phyloP scores from a whole-genome alignment of 1,139 yeast species.

The Hemisphaericaspora subhashii region DNA sequence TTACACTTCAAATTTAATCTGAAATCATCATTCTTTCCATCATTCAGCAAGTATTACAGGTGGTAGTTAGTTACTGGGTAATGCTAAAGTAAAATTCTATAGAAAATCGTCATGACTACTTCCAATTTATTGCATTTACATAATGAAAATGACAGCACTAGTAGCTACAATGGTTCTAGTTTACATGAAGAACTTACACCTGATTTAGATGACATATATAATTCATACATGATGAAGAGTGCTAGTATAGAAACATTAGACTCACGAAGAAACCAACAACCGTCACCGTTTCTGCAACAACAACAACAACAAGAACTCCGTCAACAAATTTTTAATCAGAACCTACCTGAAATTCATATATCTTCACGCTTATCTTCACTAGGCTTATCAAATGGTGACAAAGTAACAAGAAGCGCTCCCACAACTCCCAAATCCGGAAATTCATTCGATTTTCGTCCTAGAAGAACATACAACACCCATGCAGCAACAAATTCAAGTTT shows the following conservation, averaged over 20 bases:
- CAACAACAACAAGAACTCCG: too few species aligned
- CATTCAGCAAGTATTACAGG: background rate
- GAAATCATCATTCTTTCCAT: too few species aligned
- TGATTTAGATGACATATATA: constrained; percentile 39
- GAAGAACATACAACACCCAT: constrained; percentile 14
- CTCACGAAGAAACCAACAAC: constrained; percentile 12
- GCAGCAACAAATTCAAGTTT: constrained; percentile 37
- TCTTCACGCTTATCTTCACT: constrained; percentile 33
- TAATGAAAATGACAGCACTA: too few species aligned
- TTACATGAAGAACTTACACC: constrained; percentile 28
- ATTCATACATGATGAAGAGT: constrained; percentile 22
- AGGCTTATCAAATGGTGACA: constrained; percentile 17
- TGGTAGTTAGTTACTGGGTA: background rate
- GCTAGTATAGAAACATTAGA: constrained; percentile 36
- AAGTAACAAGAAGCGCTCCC: constrained; percentile 27
- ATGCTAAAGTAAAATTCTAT: background rate
- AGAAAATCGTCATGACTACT: too few species aligned
- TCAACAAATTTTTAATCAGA: constrained; percentile 1
- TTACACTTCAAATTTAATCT: too few species aligned
- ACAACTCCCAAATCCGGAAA: constrained; percentile 27
- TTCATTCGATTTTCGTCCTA: constrained; percentile 29
- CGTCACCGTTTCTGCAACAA: constrained; percentile 4
- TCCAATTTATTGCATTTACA: background rate
- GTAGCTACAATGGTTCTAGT: too few species aligned
- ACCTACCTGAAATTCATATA: constrained; percentile 23